Base-by-base conservation (phyloP, 192 early-diverging fungal species). In the Jimgerdemannia flammicorona region DNA sequence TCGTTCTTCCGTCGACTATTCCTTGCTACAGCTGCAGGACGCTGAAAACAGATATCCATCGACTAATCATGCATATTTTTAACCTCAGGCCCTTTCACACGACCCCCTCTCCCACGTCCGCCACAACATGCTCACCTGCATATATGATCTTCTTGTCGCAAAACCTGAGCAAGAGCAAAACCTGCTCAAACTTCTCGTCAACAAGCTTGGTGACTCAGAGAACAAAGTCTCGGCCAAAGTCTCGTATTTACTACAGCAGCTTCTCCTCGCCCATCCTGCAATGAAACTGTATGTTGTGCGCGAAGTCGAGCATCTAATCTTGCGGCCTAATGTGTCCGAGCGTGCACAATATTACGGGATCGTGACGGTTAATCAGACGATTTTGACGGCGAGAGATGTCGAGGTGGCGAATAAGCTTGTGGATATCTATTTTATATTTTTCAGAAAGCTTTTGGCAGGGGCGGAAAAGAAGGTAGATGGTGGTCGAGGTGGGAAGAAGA, bases 101-200 rank as follows among this genome's bases (percentile, higher is more conserved):
- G 98, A 99, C 83, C 88, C 94, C 14, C 84, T 99, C 40, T 80
- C 89, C 29, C 91, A 95, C 74, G 91, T 98, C 41, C 91, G 94
- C 69, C 90, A 91, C 79, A 94, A 90, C 79, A 93, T 91, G 84
- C 80, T 98, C 4, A 84, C 79, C 9, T 90, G 89, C 82, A 90
- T 97, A 72, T 84, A 86, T 72, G 92, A 93, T 73, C 85, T 99
- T 43, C 84, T 98, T 71, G 80, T 83, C 54, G 79, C 90, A 9
- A 98, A 97, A 81, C 95, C 98, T 29, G 98, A 99, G 83, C 95
- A 98, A 81, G 98, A 99, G 82, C 93, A 95, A 67, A 98, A 98
- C 76, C 85, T 99, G 68, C 87, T 99, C 69, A 88, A 91, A 59
- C 78, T 99, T 44, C 89, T 99, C 40, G 90, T 97, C 67, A 97